Conservation (phyloP, 805 yeast genomes). For the Pichia membranifaciens region DNA sequence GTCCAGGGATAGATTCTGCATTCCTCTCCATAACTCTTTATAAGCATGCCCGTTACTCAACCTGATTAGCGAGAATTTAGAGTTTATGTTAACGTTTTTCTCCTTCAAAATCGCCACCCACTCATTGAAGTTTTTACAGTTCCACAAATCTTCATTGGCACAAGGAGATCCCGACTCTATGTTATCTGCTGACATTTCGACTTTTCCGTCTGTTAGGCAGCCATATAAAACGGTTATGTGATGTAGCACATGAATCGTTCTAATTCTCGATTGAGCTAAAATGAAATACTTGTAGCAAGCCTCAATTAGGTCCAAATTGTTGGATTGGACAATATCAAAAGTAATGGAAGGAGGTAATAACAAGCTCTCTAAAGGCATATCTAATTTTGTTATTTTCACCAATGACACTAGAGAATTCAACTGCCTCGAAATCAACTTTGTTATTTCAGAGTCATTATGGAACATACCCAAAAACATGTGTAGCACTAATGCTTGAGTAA, state of each 20-base stretch:
- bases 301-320: conserved; percentile 28
- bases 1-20: conserved; percentile 37
- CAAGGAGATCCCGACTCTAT: conserved; percentile 64
- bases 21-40: conserved; percentile 47
- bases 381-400: conserved; percentile 46
- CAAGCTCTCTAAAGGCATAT: conserved; percentile 43
- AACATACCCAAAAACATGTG: conserved; percentile 54
- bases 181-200: conserved; percentile 37
- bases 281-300: conserved; percentile 46
- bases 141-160: conserved; percentile 54
- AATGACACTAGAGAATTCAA: conserved; percentile 49
- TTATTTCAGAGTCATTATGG: conserved; percentile 47
- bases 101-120: conserved; percentile 43
- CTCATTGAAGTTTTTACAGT: conserved; percentile 39
- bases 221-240: conserved; percentile 45
- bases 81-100: conserved; percentile 39
- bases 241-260: conserved; percentile 48
- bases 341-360: conserved; percentile 37
- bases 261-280: conserved; percentile 48
- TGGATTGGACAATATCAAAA: conserved; percentile 15
- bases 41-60: conserved; percentile 49
- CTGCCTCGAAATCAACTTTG: conserved; percentile 45
- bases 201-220: conserved; percentile 37
- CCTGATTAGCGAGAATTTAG: conserved; percentile 50
- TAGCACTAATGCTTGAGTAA: conserved; percentile 49